Evolutionary conservation across 345 rosid genomes (phyloP), one percentile per base, ranked within the genome.

Genomic region (Lepidium sativum): DNA sequence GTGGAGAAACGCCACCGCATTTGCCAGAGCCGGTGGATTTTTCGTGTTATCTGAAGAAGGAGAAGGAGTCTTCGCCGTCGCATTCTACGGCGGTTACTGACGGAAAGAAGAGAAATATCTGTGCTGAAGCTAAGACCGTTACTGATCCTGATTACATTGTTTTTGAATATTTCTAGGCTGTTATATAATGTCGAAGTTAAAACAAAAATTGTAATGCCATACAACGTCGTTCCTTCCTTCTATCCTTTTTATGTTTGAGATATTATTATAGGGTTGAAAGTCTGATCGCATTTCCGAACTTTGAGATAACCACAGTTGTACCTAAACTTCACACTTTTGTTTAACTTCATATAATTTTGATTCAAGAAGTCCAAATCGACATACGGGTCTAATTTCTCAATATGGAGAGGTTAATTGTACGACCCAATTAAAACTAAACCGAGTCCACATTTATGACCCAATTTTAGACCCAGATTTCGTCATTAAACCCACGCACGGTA

Each of bases 141-240:
- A 70, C 56, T 62, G 68, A 70, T 63, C 64, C 75, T 63, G 75
- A 70, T 63, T 70, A 70, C 37, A 70, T 70, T 11, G 69, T 63
- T 45, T 70, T 70, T 70, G 69, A 70, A 55, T 70, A 70, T 48
- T 70, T 63, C 21, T 70, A 70, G 7, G 7, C 7, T 5, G 5
- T 27, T 27, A 27, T 27, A 27, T 27, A 5, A 27, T 1, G 4
- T 27, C 31, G 31, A 27, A 6, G 31, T 4, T 27, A 27, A 27
- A 27, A 27, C 31, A 27, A 5, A 27, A 27, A 27, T 27, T 27
- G 45, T 23, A 21, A 18, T 1, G 18, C 0, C 0, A 12, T 18
- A 60, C 42, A 23, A 3, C 35, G 45, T 34, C 25, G 56, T n/a
- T 9, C 2, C 2, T 10, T 4, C 6, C 3, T 0, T 6, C 1